Conservation (phyloP, 1,284 basidiomycete genomes). For the Singerocomus inundabilis region DNA sequence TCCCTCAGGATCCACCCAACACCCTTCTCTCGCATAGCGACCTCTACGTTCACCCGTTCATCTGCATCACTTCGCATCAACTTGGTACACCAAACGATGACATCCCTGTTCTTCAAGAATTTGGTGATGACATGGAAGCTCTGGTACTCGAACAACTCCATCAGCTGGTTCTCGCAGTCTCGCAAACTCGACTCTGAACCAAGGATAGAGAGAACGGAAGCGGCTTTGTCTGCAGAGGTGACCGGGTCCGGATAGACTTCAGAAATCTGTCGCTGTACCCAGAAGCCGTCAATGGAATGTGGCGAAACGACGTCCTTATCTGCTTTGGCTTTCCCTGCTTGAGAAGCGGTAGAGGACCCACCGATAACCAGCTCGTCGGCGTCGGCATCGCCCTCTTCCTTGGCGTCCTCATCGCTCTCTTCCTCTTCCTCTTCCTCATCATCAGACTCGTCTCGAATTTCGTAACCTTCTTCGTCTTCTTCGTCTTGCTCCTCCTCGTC, state of each 20-base stretch:
- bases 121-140: conserved; percentile 90
- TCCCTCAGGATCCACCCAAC: conserved; percentile 95
- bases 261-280: conserved; percentile 94
- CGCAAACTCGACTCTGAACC: conserved; percentile 87
- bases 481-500: conserved; percentile 94
- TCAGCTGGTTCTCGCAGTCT: conserved; percentile 95
- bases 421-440: conserved; percentile 72
- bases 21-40: conserved; percentile 97
- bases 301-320: conserved; percentile 85
- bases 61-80: conserved; percentile 89
- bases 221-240: conserved; percentile 90
- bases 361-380: conserved; percentile 76
- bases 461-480: conserved; percentile 84
- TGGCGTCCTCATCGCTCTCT: conserved; percentile 46
- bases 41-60: conserved; percentile 92
- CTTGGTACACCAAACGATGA: conserved; percentile 98
- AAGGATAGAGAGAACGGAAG: conserved; percentile 83
- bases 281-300: conserved; percentile 94
- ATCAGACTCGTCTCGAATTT: conserved; percentile 76
- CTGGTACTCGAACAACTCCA: conserved; percentile 96
- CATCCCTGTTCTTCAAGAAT: conserved; percentile 94
- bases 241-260: conserved; percentile 92
- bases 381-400: conserved; percentile 46
- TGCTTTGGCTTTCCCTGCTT: conserved; percentile 47
- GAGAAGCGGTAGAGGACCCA: conserved; percentile 45